Conservation (phyloP, 1,284 basidiomycete genomes). For the Leccinum pachyderme region DNA sequence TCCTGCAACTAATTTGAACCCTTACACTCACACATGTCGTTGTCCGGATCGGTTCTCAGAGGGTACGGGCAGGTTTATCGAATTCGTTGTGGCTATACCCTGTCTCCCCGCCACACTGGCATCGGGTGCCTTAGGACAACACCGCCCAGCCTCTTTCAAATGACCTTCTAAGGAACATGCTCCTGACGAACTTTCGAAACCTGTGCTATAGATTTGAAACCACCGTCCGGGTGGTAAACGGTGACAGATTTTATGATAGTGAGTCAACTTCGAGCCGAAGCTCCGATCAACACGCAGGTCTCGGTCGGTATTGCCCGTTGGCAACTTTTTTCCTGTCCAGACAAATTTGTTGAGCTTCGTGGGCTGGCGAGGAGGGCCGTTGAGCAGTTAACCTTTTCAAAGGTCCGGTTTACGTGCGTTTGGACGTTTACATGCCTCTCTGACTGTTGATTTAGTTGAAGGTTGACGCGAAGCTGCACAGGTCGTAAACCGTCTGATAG, state of each 20-base stretch:
- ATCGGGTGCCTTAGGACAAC: neutral
- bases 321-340: neutral
- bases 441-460: neutral
- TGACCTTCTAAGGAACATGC: neutral
- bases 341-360: neutral
- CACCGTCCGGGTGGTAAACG: neutral
- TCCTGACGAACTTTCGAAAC: neutral
- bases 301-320: constrained; percentile 13
- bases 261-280: neutral
- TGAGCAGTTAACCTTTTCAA: neutral
- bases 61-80: neutral
- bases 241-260: neutral
- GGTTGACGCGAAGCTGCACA: neutral
- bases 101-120: neutral
- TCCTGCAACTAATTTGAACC: neutral
- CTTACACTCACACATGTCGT: neutral
- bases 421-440: neutral
- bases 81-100: neutral
- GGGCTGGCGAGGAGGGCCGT: neutral
- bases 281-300: neutral
- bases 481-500: too few relatives aligned
- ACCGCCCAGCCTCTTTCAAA: neutral
- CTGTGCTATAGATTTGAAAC: neutral
- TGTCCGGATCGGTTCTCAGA: neutral
- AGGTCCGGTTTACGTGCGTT: neutral